These are phyloP conservation scores for Hymenoscyphus occultus DNA, from an alignment of 2,329 filamentous ascomycete species.

Conservation along the genomic window DNA sequence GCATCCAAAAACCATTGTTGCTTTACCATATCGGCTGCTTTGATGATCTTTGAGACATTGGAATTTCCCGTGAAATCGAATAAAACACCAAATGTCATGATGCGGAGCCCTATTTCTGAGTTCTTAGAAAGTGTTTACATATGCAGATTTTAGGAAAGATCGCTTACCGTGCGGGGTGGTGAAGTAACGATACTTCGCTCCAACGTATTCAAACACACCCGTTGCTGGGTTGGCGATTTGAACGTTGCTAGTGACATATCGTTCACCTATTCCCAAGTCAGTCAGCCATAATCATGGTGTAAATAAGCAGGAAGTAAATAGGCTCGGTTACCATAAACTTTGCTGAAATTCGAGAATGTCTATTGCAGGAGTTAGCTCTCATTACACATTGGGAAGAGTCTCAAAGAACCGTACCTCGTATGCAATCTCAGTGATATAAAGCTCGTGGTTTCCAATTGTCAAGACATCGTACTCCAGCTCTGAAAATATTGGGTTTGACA, in stretches of 20 bases:
- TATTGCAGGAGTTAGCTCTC: constrained; percentile 4
- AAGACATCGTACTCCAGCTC: constrained; percentile 79
- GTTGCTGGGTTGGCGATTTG: constrained; percentile 76
- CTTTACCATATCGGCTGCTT: constrained; percentile 73
- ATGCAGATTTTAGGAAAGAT: background rate
- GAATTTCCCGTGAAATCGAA: constrained; percentile 89
- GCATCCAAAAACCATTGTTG: constrained; percentile 78
- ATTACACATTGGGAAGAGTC: background rate
- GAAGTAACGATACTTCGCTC: constrained; percentile 80
- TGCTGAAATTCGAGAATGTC: constrained; percentile 68
- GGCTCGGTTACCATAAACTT: constrained; percentile 60
- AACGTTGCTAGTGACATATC: constrained; percentile 88
- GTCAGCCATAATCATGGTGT: background rate
- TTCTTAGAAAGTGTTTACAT: background rate
- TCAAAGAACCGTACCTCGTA: constrained; percentile 22
- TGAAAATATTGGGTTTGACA: constrained; percentile 80
- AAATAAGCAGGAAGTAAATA: background rate
- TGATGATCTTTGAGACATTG: constrained; percentile 81
- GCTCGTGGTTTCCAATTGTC: constrained; percentile 83
- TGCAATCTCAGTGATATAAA: constrained; percentile 72
- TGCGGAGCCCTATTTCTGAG: constrained; percentile 23
- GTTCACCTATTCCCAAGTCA: background rate
- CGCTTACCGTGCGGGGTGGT: constrained; percentile 75
- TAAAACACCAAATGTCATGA: constrained; percentile 67
- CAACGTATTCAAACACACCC: constrained; percentile 69